Percentiles rank a stretch among this genome's conserved stretches.
Conservation (phyloP, 345 rosid species). For the thale cress (Arabidopsis thaliana) region TAIR10.1 NC_003075.7:7343501-7344000, state of each 20-base stretch:
- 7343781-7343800: background rate
- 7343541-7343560: background rate
- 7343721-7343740: slow-evolving; percentile 26
- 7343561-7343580: background rate
- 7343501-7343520: slow-evolving; percentile 26
- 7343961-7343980: no score
- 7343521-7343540: background rate
- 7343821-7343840: no score
- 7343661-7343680: slow-evolving; percentile 31
- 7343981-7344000: background rate
- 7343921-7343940: no score
- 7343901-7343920: background rate
- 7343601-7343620: slow-evolving; percentile 29
- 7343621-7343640: slow-evolving; percentile 13
- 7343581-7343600: background rate
- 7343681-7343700: slow-evolving; percentile 29
- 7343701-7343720: slow-evolving; percentile 35
- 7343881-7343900: no score
- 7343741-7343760: background rate
- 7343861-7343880: no score
- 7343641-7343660: slow-evolving; percentile 33
- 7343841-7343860: no score
- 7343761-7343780: background rate
- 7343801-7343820: background rate
- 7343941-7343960: no score